phyloP scores from a whole-genome alignment of 2,329 filamentous ascomycete genomes.

The Sporothrix phasma region DNA sequence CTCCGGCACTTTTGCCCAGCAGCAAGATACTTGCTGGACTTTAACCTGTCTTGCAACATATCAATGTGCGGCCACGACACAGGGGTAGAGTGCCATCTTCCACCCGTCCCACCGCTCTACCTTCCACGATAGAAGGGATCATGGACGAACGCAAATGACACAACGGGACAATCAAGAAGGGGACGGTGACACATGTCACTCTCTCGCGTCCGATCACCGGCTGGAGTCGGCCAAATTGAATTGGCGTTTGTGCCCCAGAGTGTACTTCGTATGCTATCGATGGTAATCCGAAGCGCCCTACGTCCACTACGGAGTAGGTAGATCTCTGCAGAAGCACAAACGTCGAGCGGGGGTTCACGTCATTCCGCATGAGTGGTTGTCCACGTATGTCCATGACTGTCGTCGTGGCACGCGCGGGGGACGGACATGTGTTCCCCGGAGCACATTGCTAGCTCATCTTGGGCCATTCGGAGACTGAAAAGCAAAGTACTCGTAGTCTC shows the following conservation, averaged over 20 bases:
- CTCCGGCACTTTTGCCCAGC: background rate
- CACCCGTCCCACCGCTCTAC: background rate
- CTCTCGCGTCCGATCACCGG: background rate
- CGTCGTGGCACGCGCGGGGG: background rate
- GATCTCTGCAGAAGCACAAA: background rate
- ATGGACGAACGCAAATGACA: background rate
- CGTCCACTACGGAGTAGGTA: no score
- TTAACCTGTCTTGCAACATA: background rate
- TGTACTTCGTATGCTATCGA: background rate
- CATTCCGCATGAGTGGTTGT: background rate
- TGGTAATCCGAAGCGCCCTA: no score
- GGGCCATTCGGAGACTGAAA: background rate
- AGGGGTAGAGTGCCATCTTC: background rate
- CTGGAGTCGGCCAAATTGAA: background rate
- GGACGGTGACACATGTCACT: background rate
- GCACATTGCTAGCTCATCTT: background rate
- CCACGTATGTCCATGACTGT: background rate
- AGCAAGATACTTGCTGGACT: background rate
- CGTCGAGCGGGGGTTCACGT: background rate
- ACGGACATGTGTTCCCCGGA: background rate
- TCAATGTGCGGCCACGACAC: background rate
- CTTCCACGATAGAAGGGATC: background rate
- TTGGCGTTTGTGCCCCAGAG: background rate
- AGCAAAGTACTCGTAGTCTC: no score
- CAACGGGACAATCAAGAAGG: no score